Percentiles rank a stretch among this genome's conserved stretches.
phyloP scores from a whole-genome alignment of 140 eudicot genomes.

The Oenanthe javanica region DNA sequence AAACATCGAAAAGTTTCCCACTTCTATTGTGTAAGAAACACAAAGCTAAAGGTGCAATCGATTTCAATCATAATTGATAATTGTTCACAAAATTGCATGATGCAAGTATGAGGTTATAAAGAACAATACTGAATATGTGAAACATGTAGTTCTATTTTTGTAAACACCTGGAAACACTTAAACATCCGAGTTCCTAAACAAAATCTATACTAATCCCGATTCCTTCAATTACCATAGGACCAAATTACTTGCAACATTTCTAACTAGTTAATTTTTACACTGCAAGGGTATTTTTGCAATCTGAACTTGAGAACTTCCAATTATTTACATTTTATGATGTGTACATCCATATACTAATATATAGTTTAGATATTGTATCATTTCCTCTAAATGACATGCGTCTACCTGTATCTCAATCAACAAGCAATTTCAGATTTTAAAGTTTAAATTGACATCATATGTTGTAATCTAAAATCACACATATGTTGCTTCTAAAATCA shows the following conservation, averaged over 20 bases:
- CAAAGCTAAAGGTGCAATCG: neutral
- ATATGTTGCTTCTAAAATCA: neutral
- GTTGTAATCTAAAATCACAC: neutral
- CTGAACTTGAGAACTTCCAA: neutral
- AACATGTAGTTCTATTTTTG: neutral
- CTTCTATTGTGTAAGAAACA: neutral
- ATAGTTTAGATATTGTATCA: neutral
- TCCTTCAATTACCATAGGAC: neutral
- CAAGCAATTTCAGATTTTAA: neutral
- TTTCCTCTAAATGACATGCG: neutral
- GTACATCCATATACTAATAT: neutral
- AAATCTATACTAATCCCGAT: neutral
- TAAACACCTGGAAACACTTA: neutral
- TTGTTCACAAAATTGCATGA: neutral
- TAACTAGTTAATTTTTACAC: neutral
- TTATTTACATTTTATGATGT: neutral
- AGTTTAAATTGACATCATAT: neutral
- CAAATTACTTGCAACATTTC: neutral
- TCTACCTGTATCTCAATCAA: neutral
- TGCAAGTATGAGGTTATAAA: neutral
- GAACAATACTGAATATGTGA: neutral
- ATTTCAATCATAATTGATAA: neutral
- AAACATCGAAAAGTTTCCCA: neutral
- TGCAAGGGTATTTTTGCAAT: neutral
- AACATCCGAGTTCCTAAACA: neutral